These are phyloP conservation scores for Citrus maxima DNA, from an alignment of 345 rosid species.

Conservation along the genomic window DNA sequence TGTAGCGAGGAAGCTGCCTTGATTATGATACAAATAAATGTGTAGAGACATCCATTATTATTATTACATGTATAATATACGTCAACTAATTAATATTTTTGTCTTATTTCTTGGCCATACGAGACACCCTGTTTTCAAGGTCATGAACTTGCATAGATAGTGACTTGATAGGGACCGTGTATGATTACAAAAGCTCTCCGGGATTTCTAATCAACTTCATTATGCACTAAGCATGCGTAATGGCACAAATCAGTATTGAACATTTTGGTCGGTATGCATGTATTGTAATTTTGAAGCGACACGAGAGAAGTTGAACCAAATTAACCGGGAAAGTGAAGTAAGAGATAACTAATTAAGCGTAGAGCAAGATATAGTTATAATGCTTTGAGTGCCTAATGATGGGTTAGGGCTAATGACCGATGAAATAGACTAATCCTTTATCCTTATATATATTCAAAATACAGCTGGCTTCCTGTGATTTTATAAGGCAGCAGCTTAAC, in stretches of 20 bases:
- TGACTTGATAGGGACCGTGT: background rate
- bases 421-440: background rate
- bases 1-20: background rate
- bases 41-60: slow-evolving; percentile 7
- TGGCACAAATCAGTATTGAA: background rate
- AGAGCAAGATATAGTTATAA: background rate
- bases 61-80: background rate
- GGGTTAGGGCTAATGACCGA: background rate
- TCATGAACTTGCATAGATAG: background rate
- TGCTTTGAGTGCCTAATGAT: background rate
- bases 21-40: slow-evolving; percentile 3
- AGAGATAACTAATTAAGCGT: background rate
- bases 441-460: background rate
- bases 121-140: background rate
- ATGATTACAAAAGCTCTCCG: background rate
- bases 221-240: background rate
- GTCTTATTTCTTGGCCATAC: background rate
- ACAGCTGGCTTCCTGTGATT: background rate
- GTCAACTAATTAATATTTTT: no score
- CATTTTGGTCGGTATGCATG: background rate
- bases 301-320: background rate
- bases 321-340: background rate
- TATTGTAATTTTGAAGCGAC: background rate
- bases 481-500: background rate
- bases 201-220: background rate